phyloP scores from a whole-genome alignment of 2,329 filamentous ascomycete species.

The Rhinocladiella mackenziei region DNA sequence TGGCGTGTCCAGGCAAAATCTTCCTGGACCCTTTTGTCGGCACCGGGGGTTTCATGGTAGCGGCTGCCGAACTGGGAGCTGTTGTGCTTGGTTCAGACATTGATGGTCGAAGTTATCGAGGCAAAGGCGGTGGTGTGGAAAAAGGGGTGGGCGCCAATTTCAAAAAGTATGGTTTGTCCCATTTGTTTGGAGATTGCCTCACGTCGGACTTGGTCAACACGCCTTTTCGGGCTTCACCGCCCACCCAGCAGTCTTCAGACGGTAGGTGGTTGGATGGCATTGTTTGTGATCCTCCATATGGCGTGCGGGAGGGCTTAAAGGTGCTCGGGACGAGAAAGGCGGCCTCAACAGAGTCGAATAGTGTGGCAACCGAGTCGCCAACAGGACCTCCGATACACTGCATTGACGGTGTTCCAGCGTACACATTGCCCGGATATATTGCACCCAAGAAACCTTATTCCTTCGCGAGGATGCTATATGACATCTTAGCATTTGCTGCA shows the following conservation, averaged over 20 bases:
- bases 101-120: conserved; percentile 82
- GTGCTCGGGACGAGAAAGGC: conserved; percentile 73
- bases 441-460: conserved; percentile 89
- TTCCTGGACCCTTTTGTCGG: conserved; percentile 96
- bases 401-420: conserved; percentile 66
- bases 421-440: conserved; percentile 69
- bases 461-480: conserved; percentile 83
- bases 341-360: conserved; percentile 21
- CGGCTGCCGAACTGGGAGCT: conserved; percentile 86
- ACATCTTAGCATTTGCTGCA: conserved; percentile 79
- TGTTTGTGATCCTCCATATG: conserved; percentile 92
- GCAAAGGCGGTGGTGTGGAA: conserved; percentile 42
- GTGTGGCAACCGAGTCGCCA: not conserved
- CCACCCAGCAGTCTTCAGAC: conserved; percentile 10
- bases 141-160: conserved; percentile 66
- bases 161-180: conserved; percentile 69
- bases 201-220: conserved; percentile 84
- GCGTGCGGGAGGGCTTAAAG: conserved; percentile 83
- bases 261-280: conserved; percentile 74
- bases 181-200: conserved; percentile 70
- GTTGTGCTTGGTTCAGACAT: conserved; percentile 84
- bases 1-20: conserved; percentile 74
- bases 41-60: conserved; percentile 86
- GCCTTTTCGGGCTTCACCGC: conserved; percentile 54
- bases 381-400: conserved; percentile 35